Conservation (phyloP, 176 grass and related monocot species). For the Saccharum officinarum region DNA sequence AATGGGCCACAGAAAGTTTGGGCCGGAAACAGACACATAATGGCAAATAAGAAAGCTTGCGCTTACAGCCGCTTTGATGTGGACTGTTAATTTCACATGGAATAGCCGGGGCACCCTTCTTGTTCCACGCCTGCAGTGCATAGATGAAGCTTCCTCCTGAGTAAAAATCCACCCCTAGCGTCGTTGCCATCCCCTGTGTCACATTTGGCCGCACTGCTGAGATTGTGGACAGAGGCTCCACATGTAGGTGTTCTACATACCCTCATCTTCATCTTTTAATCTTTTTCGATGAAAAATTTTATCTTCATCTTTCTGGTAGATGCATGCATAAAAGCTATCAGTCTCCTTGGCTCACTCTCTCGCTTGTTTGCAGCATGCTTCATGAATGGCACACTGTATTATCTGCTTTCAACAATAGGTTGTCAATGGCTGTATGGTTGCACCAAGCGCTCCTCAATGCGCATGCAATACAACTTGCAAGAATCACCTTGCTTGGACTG, state of each 20-base stretch:
- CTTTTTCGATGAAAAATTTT: background rate
- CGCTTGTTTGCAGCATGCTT: conserved; percentile 46
- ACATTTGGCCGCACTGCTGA: conserved; percentile 55
- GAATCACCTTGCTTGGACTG: conserved; percentile 67
- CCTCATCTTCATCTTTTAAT: background rate
- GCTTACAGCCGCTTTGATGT: background rate
- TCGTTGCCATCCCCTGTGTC: conserved; percentile 37
- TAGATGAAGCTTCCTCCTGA: background rate
- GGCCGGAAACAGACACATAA: background rate
- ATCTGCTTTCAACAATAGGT: conserved; percentile 12
- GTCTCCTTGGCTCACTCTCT: conserved; percentile 5
- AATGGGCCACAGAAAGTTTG: background rate
- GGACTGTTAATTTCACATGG: background rate
- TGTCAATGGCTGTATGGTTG: conserved; percentile 59
- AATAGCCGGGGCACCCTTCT: background rate
- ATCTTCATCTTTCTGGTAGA: background rate
- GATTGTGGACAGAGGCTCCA: conserved; percentile 59
- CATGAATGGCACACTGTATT: conserved; percentile 44
- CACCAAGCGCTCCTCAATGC: conserved; percentile 52
- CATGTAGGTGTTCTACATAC: conserved; percentile 36
- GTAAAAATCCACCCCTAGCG: background rate
- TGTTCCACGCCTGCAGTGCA: background rate
- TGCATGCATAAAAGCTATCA: background rate
- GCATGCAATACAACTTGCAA: conserved; percentile 42
- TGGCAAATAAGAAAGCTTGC: background rate